phyloP scores from a whole-genome alignment of 129 eudicot genomes.

The Ambrosia trifida region DNA sequence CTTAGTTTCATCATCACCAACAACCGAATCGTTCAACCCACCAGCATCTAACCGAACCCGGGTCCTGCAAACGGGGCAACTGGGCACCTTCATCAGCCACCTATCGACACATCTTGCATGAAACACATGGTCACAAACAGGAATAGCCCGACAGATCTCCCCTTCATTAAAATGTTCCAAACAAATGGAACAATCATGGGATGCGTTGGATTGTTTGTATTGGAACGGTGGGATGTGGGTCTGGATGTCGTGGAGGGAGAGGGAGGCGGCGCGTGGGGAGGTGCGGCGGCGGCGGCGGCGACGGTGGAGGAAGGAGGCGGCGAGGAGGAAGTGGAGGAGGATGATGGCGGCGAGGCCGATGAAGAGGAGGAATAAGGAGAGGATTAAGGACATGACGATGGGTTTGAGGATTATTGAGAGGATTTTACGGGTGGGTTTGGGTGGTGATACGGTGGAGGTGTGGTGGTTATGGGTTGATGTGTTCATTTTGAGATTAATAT shows the following conservation, averaged over 20 bases:
- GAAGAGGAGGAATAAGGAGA: constrained; percentile 75
- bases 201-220: neutral
- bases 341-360: constrained; percentile 75
- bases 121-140: constrained; percentile 59
- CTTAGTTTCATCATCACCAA: constrained; percentile 42
- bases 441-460: constrained; percentile 34
- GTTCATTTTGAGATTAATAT: constrained; percentile 4
- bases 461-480: constrained; percentile 33
- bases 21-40: constrained; percentile 18
- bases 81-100: constrained; percentile 57
- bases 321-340: constrained; percentile 74
- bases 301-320: constrained; percentile 58
- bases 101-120: constrained; percentile 62
- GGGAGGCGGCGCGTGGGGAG: constrained; percentile 24
- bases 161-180: constrained; percentile 55
- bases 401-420: constrained; percentile 61
- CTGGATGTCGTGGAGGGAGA: constrained; percentile 24
- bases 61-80: constrained; percentile 78
- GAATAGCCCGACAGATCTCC: constrained; percentile 49
- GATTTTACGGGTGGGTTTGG: constrained; percentile 50
- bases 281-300: constrained; percentile 31
- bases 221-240: constrained; percentile 38
- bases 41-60: constrained; percentile 40
- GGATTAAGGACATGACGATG: constrained; percentile 54
- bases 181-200: constrained; percentile 66